Conservation (phyloP, 2,329 filamentous ascomycete genomes). For the Diaporthe australafricana region DNA sequence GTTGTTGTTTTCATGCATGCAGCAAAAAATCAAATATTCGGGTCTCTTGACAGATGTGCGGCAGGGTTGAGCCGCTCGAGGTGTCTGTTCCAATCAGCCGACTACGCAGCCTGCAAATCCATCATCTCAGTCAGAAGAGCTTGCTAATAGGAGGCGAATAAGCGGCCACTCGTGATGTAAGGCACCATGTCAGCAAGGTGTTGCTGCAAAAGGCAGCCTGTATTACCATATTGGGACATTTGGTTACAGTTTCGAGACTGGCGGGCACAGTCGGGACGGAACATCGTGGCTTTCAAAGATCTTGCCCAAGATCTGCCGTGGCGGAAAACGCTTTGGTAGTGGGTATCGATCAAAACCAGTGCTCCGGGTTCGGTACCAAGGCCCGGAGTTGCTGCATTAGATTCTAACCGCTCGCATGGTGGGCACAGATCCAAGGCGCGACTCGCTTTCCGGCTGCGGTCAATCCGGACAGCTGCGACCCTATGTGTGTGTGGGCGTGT, state of each 20-base stretch:
- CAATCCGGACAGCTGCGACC: not conserved
- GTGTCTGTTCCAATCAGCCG: constrained; percentile 18
- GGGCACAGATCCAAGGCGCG: not conserved
- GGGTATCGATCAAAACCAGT: constrained; percentile 24
- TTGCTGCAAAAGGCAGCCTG: not conserved
- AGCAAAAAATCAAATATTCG: constrained; percentile 9
- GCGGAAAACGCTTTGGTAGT: not conserved
- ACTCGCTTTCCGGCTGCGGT: constrained; percentile 13
- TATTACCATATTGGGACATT: not conserved
- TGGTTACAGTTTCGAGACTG: not conserved
- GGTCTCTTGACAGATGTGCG: constrained; percentile 13
- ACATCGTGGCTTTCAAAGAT: constrained; percentile 26
- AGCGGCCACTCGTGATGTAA: not conserved
- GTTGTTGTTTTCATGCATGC: constrained; percentile 7
- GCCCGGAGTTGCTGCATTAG: not conserved
- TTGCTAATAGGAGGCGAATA: not conserved
- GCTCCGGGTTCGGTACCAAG: constrained; percentile 24
- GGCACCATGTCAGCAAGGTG: not conserved
- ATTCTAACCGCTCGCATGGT: not conserved
- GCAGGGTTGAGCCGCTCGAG: constrained; percentile 15
- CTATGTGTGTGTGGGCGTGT: not conserved
- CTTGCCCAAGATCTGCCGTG: constrained; percentile 20
- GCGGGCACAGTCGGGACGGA: not conserved
- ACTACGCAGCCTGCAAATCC: not conserved
- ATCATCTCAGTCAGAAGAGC: not conserved